phyloP scores from a whole-genome alignment of 345 rosid species.

The Rhodamnia argentea region DNA sequence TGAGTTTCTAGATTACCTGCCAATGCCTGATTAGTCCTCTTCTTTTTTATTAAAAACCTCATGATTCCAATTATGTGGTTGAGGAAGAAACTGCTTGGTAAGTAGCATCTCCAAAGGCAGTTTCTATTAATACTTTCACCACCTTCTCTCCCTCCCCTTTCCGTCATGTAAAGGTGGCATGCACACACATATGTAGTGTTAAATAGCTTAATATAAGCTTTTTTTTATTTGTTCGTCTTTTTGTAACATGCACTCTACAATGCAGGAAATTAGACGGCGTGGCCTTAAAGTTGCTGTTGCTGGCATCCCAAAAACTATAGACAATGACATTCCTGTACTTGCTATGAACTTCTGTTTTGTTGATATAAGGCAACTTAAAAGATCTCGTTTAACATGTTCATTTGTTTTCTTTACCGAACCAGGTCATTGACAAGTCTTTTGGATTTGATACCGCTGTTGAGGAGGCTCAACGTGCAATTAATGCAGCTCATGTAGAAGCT shows the following conservation, averaged over 20 bases:
- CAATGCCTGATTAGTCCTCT: background rate
- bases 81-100: background rate
- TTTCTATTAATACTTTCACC: background rate
- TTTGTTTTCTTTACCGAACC: slow-evolving; percentile 6
- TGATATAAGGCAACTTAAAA: background rate
- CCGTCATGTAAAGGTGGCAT: background rate
- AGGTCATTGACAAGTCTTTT: slow-evolving; percentile 78
- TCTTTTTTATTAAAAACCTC: background rate
- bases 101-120: background rate
- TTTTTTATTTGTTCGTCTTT: background rate
- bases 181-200: background rate
- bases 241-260: background rate
- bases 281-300: slow-evolving; percentile 72
- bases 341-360: background rate
- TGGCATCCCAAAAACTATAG: slow-evolving; percentile 74
- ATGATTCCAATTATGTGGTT: background rate
- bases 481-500: slow-evolving; percentile 91
- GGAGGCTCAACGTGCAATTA: slow-evolving; percentile 92
- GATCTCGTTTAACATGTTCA: background rate
- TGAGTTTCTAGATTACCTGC: background rate
- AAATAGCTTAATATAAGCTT: background rate
- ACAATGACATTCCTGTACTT: slow-evolving; percentile 70
- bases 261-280: slow-evolving; percentile 52
- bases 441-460: slow-evolving; percentile 96
- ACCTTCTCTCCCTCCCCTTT: background rate